Base-by-base conservation (phyloP, 176 grass and related monocot genomes). In the Avena eriantha region DNA sequence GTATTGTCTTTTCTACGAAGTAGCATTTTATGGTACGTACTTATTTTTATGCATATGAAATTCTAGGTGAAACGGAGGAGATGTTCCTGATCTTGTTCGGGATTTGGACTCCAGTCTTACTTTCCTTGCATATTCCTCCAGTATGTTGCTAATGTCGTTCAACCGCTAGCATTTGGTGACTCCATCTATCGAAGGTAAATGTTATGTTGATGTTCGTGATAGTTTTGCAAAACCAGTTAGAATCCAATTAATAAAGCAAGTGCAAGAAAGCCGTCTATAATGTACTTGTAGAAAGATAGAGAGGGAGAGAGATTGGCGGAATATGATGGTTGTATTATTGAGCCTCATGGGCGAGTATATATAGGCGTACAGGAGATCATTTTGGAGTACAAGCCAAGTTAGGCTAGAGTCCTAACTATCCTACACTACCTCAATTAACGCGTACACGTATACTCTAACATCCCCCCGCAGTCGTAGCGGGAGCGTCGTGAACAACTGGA, bases 71-170 rank as follows among this genome's bases (percentile, higher is more conserved):
- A 92, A 49, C 57, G 82, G 90, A 84, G 84, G 81, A 71, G 78
- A 83, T 73, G 61, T 22, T 73, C 69, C 76, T 83, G 84, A 89
- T 83, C 69, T 92, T 81, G 90, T 96, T 59, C 96, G 96, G 96
- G 96, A 98, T 90, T 81, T 98, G 93, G 96, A 98, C 91, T 94
- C 96, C 11, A 85, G 66, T 77, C 93, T 98, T 92, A 71, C 90
- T 80, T 96, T 98, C 33, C 93, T 80, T 89, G 74, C 39, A 57
- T 82, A 39, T 85, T 98, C 64, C 53, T 78, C 46, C 81, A 90
- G 58, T 98, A 96, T 78, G 34, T 92, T 86, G 71, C 68, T 77
- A 61, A 84, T 80, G 86, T 92, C 19, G 91, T 95, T 85, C 86
- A 33, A 33, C 79, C 86, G 72, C 45, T 90, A 76, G 84, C 84